phyloP scores from a whole-genome alignment of 1,139 yeast genomes.

The Yamadazyma dendronema region DNA sequence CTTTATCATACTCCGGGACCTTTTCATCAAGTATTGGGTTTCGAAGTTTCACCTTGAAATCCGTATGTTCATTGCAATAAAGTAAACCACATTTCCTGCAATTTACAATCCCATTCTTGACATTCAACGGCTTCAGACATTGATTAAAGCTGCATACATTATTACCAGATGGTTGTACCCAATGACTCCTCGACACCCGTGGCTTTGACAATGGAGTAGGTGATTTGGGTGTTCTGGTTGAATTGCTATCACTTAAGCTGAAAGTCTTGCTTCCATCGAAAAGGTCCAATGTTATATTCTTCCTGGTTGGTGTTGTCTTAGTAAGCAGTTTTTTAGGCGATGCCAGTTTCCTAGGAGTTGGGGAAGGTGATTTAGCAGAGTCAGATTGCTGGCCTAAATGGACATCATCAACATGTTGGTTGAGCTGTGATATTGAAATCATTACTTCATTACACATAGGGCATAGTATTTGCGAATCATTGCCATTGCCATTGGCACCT shows the following conservation, averaged over 20 bases:
- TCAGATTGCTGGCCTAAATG: slow-evolving; percentile 32
- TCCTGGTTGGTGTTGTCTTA: slow-evolving; percentile 14
- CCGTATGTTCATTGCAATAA: slow-evolving; percentile 66
- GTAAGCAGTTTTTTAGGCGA: not conserved
- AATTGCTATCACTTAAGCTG: slow-evolving; percentile 22
- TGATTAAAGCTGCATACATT: slow-evolving; percentile 32
- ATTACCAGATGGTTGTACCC: slow-evolving; percentile 51
- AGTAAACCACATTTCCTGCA: slow-evolving; percentile 73
- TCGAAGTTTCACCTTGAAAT: slow-evolving; percentile 44
- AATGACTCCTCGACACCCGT: slow-evolving; percentile 53
- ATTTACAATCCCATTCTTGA: slow-evolving; percentile 53
- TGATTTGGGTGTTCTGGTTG: slow-evolving; percentile 1
- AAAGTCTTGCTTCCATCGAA: slow-evolving; percentile 37
- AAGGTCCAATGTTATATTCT: slow-evolving; percentile 31
- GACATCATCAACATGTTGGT: slow-evolving; percentile 68
- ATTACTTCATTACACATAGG: slow-evolving; percentile 71
- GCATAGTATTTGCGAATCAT: slow-evolving; percentile 36
- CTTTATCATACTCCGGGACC: slow-evolving; percentile 32
- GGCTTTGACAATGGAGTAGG: slow-evolving; percentile 6
- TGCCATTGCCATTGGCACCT: too few species aligned
- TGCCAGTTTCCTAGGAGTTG: not conserved
- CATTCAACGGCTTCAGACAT: slow-evolving; percentile 43
- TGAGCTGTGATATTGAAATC: slow-evolving; percentile 57
- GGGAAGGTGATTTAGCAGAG: not conserved
- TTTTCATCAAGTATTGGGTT: slow-evolving; percentile 35